Base-by-base conservation (phyloP, 331 rosid genomes). In the Quercus tomentella region DNA sequence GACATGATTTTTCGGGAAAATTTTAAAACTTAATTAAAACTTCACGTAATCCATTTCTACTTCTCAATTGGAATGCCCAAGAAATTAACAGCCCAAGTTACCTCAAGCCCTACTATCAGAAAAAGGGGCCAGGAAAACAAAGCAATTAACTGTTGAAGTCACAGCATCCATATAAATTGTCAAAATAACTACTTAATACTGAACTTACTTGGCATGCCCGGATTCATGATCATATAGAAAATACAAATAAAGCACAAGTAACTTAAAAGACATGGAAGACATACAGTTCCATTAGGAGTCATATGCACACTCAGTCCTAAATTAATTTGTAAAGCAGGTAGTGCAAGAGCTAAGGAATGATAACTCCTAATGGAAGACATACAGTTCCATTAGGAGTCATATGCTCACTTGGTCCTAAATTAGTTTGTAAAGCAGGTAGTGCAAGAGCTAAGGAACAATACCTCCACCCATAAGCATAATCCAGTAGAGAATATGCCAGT, bases 391-490 rank as follows among this genome's bases (percentile, higher is more conserved):
- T 58, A 22, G 17, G 30, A 21, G 66, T 11, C 66, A 58, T 1
- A 22, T 8, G 26, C 31, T 21, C 66, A 4, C 55, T 14, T 4
- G 18, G 55, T 14, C 18, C 55, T 49, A 49, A 14, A 49, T 49
- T 15, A 22, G 70, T 28, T 7, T 63, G 18, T 14, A 28, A 22
- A 22, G 70, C 35, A 41, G 49, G 25, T 0, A 16, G 4, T 8
- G 31, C 22, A 35, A 35, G 17, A 9, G 55, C 67, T 26, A 35
- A 67, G 23, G 57, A 45, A 69, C n/a, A 43, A 81, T 83, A 90
- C 97, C 97, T 90, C 97, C 31, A 84, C 86, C 97, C 93, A 92
- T 79, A 89, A 79, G 91, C 97, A 90, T 68, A 92, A 80, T 60
- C 89, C 93, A 66, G 95, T 86, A 5, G 97, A 90, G 77, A 92